Base-by-base conservation (phyloP, 106 monocot species). In the Iris macrosiphon region DNA sequence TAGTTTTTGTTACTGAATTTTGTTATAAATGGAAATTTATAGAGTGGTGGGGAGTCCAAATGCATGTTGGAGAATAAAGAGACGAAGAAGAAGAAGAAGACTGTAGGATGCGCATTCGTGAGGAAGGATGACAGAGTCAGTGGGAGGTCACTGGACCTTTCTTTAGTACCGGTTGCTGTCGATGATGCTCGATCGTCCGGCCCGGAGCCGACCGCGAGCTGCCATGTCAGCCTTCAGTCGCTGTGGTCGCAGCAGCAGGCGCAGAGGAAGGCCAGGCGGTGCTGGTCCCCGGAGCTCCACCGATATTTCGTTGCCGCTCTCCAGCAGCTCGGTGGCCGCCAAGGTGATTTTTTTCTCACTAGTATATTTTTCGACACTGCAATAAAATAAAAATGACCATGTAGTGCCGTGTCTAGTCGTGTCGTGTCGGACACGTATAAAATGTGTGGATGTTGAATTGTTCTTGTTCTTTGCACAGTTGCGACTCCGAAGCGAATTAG, bases 261-360 rank as follows among this genome's bases (percentile, higher is more conserved):
- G 21, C 46, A 57, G 1, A 74, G 86, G 60, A 98, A 98, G 74
- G 79, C 77, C 6, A 58, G 96, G 61, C 70, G 96, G n/a, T 83
- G 89, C 75, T 98, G 96, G 96, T 98, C 96, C 11, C 79, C 77
- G 52, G 96, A 90, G 71, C 83, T 98, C n/a, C 96, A 98, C 59
- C 82, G 87, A 4, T 78, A 75, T 20, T 98, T 98, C 55, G 63
- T 90, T 40, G 46, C 55, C 15, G 80, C 86, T 7, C 80, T 98
- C 0, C 74, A 90, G 37, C 77, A 87, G 47, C 90, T 98, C 16
- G 96, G 96, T 4, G 96, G 96, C 15, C 60, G 86, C 1, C 90
- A 90, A 80, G 87, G 96, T 90, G 22, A 43, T 43, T 68, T 57
- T 15, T n/a, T n/a, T n/a, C n/a, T n/a, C n/a, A n/a, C n/a, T n/a